Conservation (phyloP, 2,329 filamentous ascomycete species). For the Diaporthe eres region DNA sequence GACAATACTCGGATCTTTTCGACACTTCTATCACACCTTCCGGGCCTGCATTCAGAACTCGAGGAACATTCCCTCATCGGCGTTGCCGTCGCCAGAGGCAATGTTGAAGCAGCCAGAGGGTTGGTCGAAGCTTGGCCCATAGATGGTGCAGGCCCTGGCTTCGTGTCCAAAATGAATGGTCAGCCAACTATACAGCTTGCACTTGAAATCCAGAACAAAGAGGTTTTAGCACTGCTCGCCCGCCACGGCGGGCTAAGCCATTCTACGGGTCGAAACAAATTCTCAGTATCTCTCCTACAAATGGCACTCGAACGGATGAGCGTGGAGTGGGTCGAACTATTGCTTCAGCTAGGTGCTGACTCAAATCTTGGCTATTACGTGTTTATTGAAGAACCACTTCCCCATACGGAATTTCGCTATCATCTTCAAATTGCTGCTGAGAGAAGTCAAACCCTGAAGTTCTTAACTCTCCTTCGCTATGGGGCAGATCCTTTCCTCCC, state of each 20-base stretch:
- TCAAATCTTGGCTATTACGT: background rate
- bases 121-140: background rate
- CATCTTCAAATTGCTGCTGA: background rate
- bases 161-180: background rate
- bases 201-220: background rate
- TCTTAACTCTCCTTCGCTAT: background rate
- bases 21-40: background rate
- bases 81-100: background rate
- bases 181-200: background rate
- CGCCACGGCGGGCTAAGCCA: background rate
- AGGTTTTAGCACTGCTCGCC: background rate
- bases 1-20: background rate
- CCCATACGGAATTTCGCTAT: background rate
- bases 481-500: background rate
- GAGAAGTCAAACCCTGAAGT: background rate
- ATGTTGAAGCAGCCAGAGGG: background rate
- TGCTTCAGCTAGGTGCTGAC: constrained; percentile 1
- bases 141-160: background rate
- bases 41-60: accelerated
- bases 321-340: background rate
- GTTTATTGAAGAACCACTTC: background rate
- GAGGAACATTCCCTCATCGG: background rate
- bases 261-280: background rate
- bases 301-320: background rate
- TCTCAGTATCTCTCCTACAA: background rate